Evolutionary conservation across 768 basidiomycete genomes (phyloP).

Genomic region (Tylopilus intermedius): DNA sequence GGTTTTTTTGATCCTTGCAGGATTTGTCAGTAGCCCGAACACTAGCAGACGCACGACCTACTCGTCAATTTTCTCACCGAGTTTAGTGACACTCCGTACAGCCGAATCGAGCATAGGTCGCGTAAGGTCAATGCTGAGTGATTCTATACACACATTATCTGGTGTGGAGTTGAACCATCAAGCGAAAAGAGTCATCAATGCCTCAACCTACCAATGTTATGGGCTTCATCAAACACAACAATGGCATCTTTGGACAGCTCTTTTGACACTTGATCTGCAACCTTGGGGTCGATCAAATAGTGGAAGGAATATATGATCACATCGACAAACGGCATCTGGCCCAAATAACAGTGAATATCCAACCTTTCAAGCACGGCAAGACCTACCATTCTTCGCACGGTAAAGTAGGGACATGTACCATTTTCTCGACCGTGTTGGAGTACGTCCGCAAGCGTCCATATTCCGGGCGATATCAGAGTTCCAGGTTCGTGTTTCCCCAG

Average conservation of each 20-base stretch:
- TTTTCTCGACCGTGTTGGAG: conserved; percentile 83
- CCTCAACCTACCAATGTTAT: conserved; percentile 80
- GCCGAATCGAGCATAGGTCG: conserved; percentile 97
- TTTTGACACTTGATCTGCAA: conserved; percentile 97
- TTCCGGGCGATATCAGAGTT: conserved; percentile 73
- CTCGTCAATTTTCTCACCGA: conserved; percentile 95
- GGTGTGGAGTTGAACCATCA: conserved; percentile 2
- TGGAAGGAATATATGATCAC: conserved; percentile 99
- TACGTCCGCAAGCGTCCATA: conserved; percentile 93
- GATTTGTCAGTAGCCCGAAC: conserved; percentile 4
- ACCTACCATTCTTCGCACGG: conserved; percentile 89
- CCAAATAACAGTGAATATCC: not conserved
- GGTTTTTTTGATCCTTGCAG: conserved; percentile 78
- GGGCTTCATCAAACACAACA: conserved; percentile 98
- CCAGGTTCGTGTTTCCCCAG: conserved; percentile 79
- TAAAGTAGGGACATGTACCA: conserved; percentile 90
- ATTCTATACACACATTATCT: conserved; percentile 99
- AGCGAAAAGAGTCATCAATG: not conserved
- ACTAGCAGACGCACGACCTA: conserved; percentile 34
- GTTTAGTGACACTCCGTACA: conserved; percentile 74
- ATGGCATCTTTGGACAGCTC: conserved; percentile 97
- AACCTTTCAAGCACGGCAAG: not conserved
- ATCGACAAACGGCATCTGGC: conserved; percentile 92
- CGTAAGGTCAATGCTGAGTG: conserved; percentile 93
- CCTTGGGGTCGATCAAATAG: conserved; percentile 96